A percentile compares a stretch with the other conserved stretches of the same genome.
Conservation (phyloP, 768 basidiomycete genomes). For the Flagelloscypha sp. region DNA sequence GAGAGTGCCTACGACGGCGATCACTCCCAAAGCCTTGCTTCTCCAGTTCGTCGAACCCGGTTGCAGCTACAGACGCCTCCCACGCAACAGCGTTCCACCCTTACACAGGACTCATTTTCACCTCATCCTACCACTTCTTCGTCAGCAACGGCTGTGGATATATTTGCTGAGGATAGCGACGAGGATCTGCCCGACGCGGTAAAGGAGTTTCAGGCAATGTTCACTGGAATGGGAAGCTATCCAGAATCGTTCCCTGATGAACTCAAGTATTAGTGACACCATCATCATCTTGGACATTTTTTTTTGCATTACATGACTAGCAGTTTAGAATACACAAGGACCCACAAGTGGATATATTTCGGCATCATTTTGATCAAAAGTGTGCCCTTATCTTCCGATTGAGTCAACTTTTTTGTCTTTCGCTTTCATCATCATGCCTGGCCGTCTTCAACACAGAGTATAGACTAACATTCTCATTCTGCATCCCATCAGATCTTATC, state of each 20-base stretch:
- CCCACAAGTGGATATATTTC: conserved; percentile 3
- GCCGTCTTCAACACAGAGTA: conserved; percentile 63
- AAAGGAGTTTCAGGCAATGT: conserved; percentile 37
- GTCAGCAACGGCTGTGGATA: conserved; percentile 8
- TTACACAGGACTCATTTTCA: no score
- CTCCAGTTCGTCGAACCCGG: no score
- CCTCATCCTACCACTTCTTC: conserved; percentile 4
- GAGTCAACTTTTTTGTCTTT: conserved; percentile 10
- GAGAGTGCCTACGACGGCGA: no score
- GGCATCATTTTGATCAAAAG: conserved; percentile 1
- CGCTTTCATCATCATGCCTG: conserved; percentile 36
- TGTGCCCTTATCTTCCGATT: conserved; percentile 5
- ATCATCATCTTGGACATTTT: background rate
- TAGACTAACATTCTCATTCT: conserved; percentile 6
- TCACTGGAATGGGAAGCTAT: conserved; percentile 30
- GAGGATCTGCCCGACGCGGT: conserved; percentile 26
- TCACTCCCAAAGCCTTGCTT: no score
- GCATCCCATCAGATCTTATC: conserved; percentile 7
- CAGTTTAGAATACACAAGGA: conserved; percentile 2
- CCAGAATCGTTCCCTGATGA: conserved; percentile 17
- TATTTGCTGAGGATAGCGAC: conserved; percentile 8
- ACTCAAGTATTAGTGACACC: no score
- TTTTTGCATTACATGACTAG: conserved; percentile 31
- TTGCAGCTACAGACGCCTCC: no score
- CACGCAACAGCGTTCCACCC: no score